Evolutionary conservation across 2,329 filamentous ascomycete genomes (phyloP).

Genomic region (Mycocentrospora acerina): DNA sequence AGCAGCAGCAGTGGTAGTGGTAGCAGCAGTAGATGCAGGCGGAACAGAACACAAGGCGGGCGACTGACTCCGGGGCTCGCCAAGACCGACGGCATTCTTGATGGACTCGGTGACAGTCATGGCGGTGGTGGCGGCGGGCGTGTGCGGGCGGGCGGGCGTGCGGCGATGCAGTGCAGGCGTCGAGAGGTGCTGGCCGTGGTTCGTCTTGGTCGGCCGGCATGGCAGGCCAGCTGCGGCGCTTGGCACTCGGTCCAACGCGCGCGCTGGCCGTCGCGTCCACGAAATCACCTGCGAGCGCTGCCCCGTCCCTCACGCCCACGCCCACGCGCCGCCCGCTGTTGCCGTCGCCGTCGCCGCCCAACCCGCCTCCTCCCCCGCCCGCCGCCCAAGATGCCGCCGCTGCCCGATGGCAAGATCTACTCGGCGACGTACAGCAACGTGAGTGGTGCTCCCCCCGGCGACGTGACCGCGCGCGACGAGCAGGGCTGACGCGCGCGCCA

Average conservation of each 20-base stretch:
- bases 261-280: slow-evolving; percentile 9
- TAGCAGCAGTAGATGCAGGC: slow-evolving; percentile 9
- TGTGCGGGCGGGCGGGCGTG: slow-evolving; percentile 12
- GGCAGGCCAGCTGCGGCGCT: slow-evolving; percentile 1
- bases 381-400: slow-evolving; percentile 38
- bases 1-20: slow-evolving; percentile 12
- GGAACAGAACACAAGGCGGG: slow-evolving; percentile 17
- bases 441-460: slow-evolving; percentile 7
- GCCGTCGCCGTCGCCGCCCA: not conserved
- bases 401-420: slow-evolving; percentile 55
- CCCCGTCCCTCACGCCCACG: not conserved
- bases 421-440: slow-evolving; percentile 65
- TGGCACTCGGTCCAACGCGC: not conserved
- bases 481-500: too few species aligned
- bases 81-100: slow-evolving; percentile 52
- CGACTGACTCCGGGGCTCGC: slow-evolving; percentile 35
- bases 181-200: slow-evolving; percentile 14
- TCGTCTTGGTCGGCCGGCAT: slow-evolving; percentile 4
- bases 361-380: slow-evolving; percentile 2
- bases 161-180: slow-evolving; percentile 17
- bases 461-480: not conserved
- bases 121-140: slow-evolving; percentile 19
- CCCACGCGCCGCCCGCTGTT: not conserved
- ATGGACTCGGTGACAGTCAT: slow-evolving; percentile 49
- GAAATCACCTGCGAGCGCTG: slow-evolving; percentile 15